Conservation (phyloP, 495 filamentous ascomycete genomes). For the Amphirosellinia nigrospora region DNA sequence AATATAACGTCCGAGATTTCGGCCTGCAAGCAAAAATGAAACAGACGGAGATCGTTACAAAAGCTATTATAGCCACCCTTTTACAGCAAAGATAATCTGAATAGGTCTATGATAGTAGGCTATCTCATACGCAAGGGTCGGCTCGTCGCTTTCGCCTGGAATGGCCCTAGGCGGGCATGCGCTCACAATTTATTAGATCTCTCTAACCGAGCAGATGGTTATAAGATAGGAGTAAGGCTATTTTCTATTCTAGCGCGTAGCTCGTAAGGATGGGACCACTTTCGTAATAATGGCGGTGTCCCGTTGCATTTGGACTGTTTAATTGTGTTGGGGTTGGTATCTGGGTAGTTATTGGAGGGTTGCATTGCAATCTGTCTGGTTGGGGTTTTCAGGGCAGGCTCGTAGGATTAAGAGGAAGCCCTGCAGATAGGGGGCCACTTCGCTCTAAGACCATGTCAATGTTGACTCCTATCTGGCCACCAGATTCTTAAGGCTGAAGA, state of each 20-base stretch:
- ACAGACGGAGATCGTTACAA: not conserved
- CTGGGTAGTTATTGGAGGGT: not conserved
- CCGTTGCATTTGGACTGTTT: not conserved
- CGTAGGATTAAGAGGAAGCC: too few species aligned
- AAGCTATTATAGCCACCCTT: not conserved
- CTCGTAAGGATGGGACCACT: not conserved
- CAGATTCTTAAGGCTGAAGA: not conserved
- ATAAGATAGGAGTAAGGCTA: not conserved
- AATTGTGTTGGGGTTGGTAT: not conserved
- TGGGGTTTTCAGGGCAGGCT: not conserved
- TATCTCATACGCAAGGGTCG: not conserved
- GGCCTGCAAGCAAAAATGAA: not conserved
- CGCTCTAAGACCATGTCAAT: not conserved
- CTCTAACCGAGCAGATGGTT: not conserved
- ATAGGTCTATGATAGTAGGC: not conserved
- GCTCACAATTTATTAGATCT: not conserved
- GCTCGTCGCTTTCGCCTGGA: not conserved
- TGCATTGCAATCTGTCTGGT: not conserved
- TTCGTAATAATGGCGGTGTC: not conserved
- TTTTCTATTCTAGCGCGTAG: not conserved
- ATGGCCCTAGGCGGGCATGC: not conserved
- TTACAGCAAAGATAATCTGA: not conserved
- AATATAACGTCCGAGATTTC: not conserved
- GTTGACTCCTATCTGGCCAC: not conserved
- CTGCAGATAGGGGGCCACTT: not conserved